Conservation (phyloP, 192 early-diverging fungal species). For the Coemansia sp. region DNA sequence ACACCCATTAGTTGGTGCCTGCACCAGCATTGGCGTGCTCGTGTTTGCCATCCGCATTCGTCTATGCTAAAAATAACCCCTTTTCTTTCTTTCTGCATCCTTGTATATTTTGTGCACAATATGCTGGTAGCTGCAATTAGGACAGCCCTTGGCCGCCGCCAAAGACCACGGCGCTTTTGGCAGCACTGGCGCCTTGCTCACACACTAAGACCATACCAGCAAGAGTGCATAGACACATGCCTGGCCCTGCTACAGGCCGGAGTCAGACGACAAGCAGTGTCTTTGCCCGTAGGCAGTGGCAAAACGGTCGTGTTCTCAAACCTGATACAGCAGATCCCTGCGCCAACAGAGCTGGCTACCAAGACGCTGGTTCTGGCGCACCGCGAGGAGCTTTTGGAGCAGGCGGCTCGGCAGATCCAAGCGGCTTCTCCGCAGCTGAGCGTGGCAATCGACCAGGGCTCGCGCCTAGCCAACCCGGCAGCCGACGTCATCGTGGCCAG, state of each 20-base stretch:
- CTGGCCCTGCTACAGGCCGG: slow-evolving; percentile 58
- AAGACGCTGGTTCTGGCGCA: slow-evolving; percentile 87
- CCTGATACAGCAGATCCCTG: slow-evolving; percentile 67
- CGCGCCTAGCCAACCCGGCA: slow-evolving; percentile 53
- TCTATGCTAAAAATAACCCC: no score
- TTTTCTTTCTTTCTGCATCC: no score
- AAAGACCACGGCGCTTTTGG: not conserved
- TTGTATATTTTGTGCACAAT: no score
- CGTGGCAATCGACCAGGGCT: slow-evolving; percentile 69
- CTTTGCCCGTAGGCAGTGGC: slow-evolving; percentile 80
- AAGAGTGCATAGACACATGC: slow-evolving; percentile 75
- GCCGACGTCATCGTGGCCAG: slow-evolving; percentile 76
- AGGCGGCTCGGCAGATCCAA: slow-evolving; percentile 70
- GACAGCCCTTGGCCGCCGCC: not conserved
- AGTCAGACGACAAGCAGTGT: slow-evolving; percentile 70
- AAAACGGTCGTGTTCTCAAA: slow-evolving; percentile 89
- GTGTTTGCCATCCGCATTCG: no score
- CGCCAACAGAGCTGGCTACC: slow-evolving; percentile 59
- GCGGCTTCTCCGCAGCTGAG: slow-evolving; percentile 56
- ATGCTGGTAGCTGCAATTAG: not conserved
- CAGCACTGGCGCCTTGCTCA: slow-evolving; percentile 9
- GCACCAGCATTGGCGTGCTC: no score
- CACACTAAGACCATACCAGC: slow-evolving; percentile 75
- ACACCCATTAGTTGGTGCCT: no score
- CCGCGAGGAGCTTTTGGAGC: slow-evolving; percentile 79